Evolutionary conservation across 129 eudicot genomes (phyloP), one percentile per base, ranked within the genome.

Genomic region (Mikania micrantha): DNA sequence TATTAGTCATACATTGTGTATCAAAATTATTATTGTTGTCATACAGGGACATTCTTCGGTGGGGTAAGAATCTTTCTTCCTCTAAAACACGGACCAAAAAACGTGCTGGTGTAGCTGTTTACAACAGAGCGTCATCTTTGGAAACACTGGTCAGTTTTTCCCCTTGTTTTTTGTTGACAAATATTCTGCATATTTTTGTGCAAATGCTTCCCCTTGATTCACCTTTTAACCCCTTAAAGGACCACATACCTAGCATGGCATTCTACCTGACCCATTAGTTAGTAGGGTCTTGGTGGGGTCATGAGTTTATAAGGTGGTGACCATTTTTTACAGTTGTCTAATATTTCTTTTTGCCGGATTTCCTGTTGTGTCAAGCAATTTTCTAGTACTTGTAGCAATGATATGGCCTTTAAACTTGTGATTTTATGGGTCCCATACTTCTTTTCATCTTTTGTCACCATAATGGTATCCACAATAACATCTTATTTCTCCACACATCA

Each of bases 21-120:
- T 16, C 12, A 17, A 32, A 66, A 44, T 32, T 5, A 7, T 42
- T 39, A 9, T 67, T 0, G 0, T 4, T 67, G 58, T 58, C 73
- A 49, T 71, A 68, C 56, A 88, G 96, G 87, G 91, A 84, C 40
- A 77, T 92, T 40, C 87, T 88, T 53, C 83, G 98, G 10, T 92
- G 96, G 96, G 98, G 98, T 56, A 92, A 86, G 72, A 92, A 92
- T 71, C 28, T 84, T 53, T 70, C 77, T 60, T 88, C 96, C 60
- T 77, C 90, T 24, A 89, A 88, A 86, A 89, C 95, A 38, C 77
- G 80, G 71, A 93, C 96, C 62, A 93, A 83, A 78, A 93, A 86
- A 56, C 96, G 98, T 62, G 98, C 95, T 53, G 98, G 98, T 59
- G 90, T 83, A 48, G 95, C 98, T 68, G 96, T 89, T 74, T 93